These are phyloP conservation scores for Skeletonema menzelii DNA, from an alignment of 108 stramenopile species.

Conservation along the genomic window DNA sequence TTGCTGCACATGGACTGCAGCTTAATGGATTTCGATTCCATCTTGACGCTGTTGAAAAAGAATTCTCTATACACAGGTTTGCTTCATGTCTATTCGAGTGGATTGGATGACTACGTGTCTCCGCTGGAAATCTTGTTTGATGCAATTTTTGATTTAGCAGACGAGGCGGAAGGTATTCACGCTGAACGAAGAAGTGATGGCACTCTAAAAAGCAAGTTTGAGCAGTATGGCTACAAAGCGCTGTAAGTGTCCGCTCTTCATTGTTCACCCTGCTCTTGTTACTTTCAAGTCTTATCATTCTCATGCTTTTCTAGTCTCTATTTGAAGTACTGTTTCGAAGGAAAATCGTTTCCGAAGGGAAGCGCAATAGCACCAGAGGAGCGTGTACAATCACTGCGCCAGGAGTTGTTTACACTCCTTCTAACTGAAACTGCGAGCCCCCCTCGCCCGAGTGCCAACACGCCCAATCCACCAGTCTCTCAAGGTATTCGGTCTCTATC, in stretches of 20 bases:
- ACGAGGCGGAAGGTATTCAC: constrained; percentile 30
- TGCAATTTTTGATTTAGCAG: constrained; percentile 64
- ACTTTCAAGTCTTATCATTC: constrained; percentile 5
- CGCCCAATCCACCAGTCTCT: background rate
- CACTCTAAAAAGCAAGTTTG: constrained; percentile 48
- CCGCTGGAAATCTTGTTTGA: constrained; percentile 78
- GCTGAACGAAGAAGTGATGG: constrained; percentile 47
- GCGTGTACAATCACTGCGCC: constrained; percentile 34
- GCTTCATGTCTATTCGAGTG: constrained; percentile 78
- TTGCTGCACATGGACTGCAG: constrained; percentile 88
- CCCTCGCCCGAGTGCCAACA: constrained; percentile 1
- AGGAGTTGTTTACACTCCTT: constrained; percentile 60
- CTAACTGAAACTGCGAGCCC: constrained; percentile 37
- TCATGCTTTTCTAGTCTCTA: constrained; percentile 51
- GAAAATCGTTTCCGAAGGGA: constrained; percentile 72
- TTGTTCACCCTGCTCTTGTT: background rate
- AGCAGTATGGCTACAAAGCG: constrained; percentile 71
- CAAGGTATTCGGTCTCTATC: constrained; percentile 48
- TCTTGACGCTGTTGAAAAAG: constrained; percentile 65
- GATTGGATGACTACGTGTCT: constrained; percentile 74
- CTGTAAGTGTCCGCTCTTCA: constrained; percentile 37
- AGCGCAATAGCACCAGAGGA: constrained; percentile 47
- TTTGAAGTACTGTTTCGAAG: constrained; percentile 68
- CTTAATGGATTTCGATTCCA: constrained; percentile 87
- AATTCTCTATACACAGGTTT: constrained; percentile 85